Evolutionary conservation across 1,139 yeast genomes (phyloP).

Genomic region (Yamadazyma membranifaciens): DNA sequence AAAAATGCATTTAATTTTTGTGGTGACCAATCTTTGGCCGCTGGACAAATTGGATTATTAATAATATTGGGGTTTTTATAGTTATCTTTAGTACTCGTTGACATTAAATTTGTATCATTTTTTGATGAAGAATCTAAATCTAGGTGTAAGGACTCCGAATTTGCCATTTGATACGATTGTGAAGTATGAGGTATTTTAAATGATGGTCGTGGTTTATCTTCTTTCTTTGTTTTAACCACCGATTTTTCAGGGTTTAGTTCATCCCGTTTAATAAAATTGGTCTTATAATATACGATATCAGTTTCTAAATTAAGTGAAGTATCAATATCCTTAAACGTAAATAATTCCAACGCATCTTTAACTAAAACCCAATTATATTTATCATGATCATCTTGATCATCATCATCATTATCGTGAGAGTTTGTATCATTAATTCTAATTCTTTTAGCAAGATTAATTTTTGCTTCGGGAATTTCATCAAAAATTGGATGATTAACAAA

Average conservation of each 20-base stretch:
- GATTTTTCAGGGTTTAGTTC: conserved; percentile 20
- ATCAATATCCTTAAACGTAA: conserved; percentile 27
- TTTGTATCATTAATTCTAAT: conserved; percentile 15
- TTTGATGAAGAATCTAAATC: conserved; percentile 1
- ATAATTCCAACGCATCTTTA: conserved; percentile 34
- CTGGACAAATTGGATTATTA: conserved; percentile 36
- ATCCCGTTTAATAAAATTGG: conserved; percentile 42
- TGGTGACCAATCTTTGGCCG: conserved; percentile 42
- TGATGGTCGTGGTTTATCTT: conserved; percentile 18
- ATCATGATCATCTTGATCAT: conserved; percentile 14
- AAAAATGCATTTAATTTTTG: conserved; percentile 24
- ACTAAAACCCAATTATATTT: conserved; percentile 32
- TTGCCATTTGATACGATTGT: conserved; percentile 11
- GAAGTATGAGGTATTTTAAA: conserved; percentile 17
- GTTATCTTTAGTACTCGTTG: conserved; percentile 11
- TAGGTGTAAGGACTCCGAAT: conserved; percentile 5
- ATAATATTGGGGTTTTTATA: conserved; percentile 14
- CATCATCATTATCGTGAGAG: conserved; percentile 7
- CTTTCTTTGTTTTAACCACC: conserved; percentile 7
- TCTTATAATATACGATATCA: conserved; percentile 46
- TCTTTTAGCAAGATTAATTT: conserved; percentile 33
- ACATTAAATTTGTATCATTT: not conserved
- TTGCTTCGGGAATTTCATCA: conserved; percentile 46
- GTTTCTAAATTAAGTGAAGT: conserved; percentile 39
- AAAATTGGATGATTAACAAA: conserved; percentile 47